These are phyloP conservation scores for Alternaria conjuncta DNA, from an alignment of 2,329 filamentous ascomycete genomes.

Conservation along the genomic window DNA sequence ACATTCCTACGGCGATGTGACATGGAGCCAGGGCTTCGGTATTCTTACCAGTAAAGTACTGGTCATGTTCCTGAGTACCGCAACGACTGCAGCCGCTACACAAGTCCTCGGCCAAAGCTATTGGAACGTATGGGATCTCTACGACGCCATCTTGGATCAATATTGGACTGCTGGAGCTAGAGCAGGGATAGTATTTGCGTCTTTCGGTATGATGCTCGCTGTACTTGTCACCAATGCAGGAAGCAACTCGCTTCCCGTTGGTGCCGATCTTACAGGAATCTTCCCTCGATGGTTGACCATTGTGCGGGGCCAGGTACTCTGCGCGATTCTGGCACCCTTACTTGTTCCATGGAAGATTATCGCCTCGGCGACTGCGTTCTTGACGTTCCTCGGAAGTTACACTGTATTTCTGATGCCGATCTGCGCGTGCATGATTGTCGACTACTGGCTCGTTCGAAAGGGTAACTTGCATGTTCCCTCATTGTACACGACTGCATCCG, in stretches of 20 bases:
- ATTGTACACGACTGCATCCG: slow-evolving; percentile 14
- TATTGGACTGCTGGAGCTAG: slow-evolving; percentile 29
- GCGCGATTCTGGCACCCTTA: slow-evolving; percentile 21
- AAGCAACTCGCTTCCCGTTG: slow-evolving; percentile 35
- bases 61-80: slow-evolving; percentile 28
- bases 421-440: slow-evolving; percentile 27
- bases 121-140: slow-evolving; percentile 34
- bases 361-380: slow-evolving; percentile 25
- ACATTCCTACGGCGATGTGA: slow-evolving; percentile 21
- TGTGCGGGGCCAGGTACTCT: slow-evolving; percentile 29
- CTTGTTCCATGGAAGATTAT: slow-evolving; percentile 39
- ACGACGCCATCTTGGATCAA: slow-evolving; percentile 24
- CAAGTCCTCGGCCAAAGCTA: slow-evolving; percentile 26
- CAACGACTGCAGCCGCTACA: slow-evolving; percentile 20
- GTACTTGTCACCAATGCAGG: slow-evolving; percentile 35
- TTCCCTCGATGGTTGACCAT: slow-evolving; percentile 36
- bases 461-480: slow-evolving; percentile 30
- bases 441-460: slow-evolving; percentile 25
- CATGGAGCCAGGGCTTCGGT: slow-evolving; percentile 26
- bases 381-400: slow-evolving; percentile 36
- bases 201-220: slow-evolving; percentile 32
- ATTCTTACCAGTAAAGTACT: slow-evolving; percentile 29
- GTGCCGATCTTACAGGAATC: slow-evolving; percentile 33
- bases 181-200: slow-evolving; percentile 36
- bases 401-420: slow-evolving; percentile 38